Base-by-base conservation (phyloP, 106 monocot species). In the Acorus gramineus region DNA sequence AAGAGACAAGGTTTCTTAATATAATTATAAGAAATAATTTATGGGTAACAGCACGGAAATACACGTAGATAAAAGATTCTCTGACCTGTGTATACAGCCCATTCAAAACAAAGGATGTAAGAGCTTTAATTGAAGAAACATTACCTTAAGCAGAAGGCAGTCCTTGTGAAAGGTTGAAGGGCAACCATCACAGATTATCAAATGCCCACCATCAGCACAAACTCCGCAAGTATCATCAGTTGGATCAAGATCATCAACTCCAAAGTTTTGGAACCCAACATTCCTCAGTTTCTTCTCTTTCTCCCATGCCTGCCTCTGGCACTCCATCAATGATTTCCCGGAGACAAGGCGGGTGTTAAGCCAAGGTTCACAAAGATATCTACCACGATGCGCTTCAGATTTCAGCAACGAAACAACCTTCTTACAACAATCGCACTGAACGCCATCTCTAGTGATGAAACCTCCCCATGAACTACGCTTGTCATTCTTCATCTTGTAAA, bases 141-240 rank as follows among this genome's bases (percentile, higher is more conserved):
- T 28, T 28, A 81, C 89, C 89, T 90, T 69, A 2, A 90, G 81
- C 66, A 69, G 61, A 13, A 90, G 42, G 49, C 89, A 90, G 2
- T 72, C 82, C 57, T 77, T 85, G 73, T 90, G 89, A 63, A 90
- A 90, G 48, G 89, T 85, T n/a, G 85, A 82, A 62, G 85, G 82
- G 64, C 85, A 90, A 59, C 61, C 65, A 72, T 90, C 89, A 66
- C 85, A 90, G 72, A 85, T 85, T 70, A 90, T 77, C 72, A 90
- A 61, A 44, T 70, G 59, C 44, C 82, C 89, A 53, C 85, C 89
- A 72, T 90, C 85, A 49, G 81, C 85, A 73, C 89, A 90, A 50
- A 90, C 67, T n/a, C 85, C 85, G 42, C 89, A 90, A 1, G 77
- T 78, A 62, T 90, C 85, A 71, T 90, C 89, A 64, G 80, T 90